Percentiles rank a stretch among this genome's conserved stretches.
Conservation (phyloP, 441 rosid species). For the Erodium trifolium region DNA sequence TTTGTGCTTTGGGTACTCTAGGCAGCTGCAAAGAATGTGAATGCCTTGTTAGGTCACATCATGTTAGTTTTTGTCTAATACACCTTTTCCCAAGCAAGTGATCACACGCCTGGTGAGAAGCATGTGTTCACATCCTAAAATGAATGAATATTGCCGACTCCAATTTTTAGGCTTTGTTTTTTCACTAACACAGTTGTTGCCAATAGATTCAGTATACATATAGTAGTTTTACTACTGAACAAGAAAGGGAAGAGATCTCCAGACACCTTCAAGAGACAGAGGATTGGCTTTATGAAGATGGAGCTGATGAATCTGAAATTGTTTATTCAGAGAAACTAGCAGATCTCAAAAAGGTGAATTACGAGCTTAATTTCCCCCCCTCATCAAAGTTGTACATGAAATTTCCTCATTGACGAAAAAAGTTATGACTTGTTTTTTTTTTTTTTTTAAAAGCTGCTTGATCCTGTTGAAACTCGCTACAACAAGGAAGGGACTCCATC, state of each 20-base stretch:
- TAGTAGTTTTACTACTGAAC: slow-evolving; percentile 38
- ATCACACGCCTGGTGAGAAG: not conserved
- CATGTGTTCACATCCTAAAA: not conserved
- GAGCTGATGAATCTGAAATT: slow-evolving; percentile 55
- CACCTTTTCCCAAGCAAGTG: no score
- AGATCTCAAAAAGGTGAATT: slow-evolving; percentile 46
- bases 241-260: slow-evolving; percentile 50
- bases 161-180: not conserved
- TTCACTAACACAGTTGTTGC: slow-evolving; percentile 14
- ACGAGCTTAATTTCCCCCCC: not conserved
- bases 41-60: no score
- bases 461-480: slow-evolving; percentile 52
- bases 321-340: slow-evolving; percentile 43
- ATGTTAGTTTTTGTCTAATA: no score
- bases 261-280: slow-evolving; percentile 51
- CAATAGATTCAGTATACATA: slow-evolving; percentile 46
- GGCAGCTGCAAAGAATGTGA: no score
- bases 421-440: slow-evolving; percentile 3
- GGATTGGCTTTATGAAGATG: slow-evolving; percentile 72
- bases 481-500: slow-evolving; percentile 51
- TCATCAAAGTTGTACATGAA: not conserved
- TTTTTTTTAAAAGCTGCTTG: slow-evolving; percentile 35
- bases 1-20: no score
- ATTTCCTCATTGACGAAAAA: not conserved
- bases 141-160: not conserved